These are phyloP conservation scores for Globisporangium spiculum DNA, from an alignment of 352 stramenopile genomes.

Conservation along the genomic window DNA sequence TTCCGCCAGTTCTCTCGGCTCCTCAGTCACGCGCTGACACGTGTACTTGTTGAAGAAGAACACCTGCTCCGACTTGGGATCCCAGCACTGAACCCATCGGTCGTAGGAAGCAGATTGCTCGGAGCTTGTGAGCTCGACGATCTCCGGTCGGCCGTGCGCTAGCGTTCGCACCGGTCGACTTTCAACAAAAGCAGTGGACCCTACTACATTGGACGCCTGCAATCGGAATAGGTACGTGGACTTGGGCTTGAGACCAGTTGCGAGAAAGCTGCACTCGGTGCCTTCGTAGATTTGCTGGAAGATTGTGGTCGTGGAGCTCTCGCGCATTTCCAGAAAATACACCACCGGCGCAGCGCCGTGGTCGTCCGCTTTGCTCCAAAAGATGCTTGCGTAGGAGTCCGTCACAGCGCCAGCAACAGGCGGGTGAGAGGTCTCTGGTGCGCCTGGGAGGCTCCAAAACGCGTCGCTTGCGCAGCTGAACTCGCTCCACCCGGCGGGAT, in stretches of 20 bases:
- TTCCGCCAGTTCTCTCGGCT: conserved; percentile 45
- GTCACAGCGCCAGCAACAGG: conserved; percentile 53
- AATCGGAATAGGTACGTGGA: conserved; percentile 65
- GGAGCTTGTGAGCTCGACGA: conserved; percentile 52
- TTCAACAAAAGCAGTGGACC: conserved; percentile 58
- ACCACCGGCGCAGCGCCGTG: conserved; percentile 59
- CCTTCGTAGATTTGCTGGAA: conserved; percentile 63
- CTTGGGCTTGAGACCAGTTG: conserved; percentile 38
- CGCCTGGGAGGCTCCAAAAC: conserved; percentile 59
- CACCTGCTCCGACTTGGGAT: conserved; percentile 75
- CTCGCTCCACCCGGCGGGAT: conserved; percentile 68
- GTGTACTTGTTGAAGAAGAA: conserved; percentile 91
- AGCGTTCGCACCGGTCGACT: conserved; percentile 57
- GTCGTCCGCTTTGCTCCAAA: conserved; percentile 58
- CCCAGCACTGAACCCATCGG: conserved; percentile 87
- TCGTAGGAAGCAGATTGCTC: conserved; percentile 40
- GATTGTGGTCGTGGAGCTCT: conserved; percentile 18
- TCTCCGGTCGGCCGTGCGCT: conserved; percentile 54
- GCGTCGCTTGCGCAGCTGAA: conserved; percentile 48
- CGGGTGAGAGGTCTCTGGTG: conserved; percentile 35
- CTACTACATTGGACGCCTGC: conserved; percentile 66
- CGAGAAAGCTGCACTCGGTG: conserved; percentile 60
- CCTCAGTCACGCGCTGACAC: conserved; percentile 58
- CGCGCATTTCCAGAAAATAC: conserved; percentile 59
- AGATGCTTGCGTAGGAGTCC: conserved; percentile 72